Evolutionary conservation across 2,329 filamentous ascomycete genomes (phyloP).

Genomic region (Penicillium oxalicum): DNA sequence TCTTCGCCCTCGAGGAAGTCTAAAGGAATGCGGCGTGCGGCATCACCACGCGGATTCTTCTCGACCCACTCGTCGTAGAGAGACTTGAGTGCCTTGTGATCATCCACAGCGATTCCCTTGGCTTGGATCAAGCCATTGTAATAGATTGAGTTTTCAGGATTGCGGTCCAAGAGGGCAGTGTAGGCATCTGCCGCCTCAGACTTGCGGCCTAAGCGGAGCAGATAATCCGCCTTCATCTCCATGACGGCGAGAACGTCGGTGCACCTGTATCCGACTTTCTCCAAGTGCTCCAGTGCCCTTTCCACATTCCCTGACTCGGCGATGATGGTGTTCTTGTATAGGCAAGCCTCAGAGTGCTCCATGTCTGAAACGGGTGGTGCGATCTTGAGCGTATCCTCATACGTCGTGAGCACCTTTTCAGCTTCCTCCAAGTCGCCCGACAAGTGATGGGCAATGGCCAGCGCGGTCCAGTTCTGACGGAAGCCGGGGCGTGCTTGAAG

Average conservation of each 20-base stretch:
- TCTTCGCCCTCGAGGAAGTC: constrained; percentile 80
- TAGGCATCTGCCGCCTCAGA: constrained; percentile 80
- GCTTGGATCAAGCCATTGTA: constrained; percentile 70
- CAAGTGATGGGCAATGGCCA: constrained; percentile 88
- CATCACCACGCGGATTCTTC: constrained; percentile 77
- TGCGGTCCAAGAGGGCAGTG: constrained; percentile 72
- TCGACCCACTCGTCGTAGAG: constrained; percentile 77
- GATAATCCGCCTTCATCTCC: constrained; percentile 79
- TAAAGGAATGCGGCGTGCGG: constrained; percentile 76
- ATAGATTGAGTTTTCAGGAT: constrained; percentile 80
- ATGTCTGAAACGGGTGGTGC: constrained; percentile 71
- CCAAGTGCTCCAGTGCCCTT: constrained; percentile 78
- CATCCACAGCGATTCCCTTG: constrained; percentile 57
- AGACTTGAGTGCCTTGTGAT: constrained; percentile 60
- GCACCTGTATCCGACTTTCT: constrained; percentile 68
- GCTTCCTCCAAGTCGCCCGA: constrained; percentile 79
- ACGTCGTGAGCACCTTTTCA: constrained; percentile 84
- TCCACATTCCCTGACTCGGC: constrained; percentile 79
- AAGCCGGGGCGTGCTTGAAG: constrained; percentile 73
- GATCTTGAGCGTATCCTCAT: constrained; percentile 85
- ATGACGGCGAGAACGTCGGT: constrained; percentile 79
- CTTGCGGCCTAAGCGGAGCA: constrained; percentile 68
- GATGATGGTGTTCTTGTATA: constrained; percentile 96
- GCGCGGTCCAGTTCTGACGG: constrained; percentile 94
- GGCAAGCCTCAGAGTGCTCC: constrained; percentile 85